phyloP scores from a whole-genome alignment of 352 stramenopile species.

The Pythium aristosporum region DNA sequence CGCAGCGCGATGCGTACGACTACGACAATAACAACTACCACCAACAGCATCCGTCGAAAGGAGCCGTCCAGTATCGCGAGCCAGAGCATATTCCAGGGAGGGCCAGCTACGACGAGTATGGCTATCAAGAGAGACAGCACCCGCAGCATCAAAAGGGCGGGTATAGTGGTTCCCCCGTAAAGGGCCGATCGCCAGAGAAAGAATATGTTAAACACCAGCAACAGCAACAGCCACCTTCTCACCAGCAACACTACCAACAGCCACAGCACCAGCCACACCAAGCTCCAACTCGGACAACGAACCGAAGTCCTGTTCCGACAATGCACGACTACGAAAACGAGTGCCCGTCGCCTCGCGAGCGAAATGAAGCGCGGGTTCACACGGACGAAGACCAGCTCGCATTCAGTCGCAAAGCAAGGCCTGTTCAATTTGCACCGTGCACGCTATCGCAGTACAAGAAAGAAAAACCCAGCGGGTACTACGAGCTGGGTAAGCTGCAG shows the following conservation, averaged over 20 bases:
- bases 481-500: slow-evolving; percentile 88
- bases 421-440: slow-evolving; percentile 80
- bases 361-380: slow-evolving; percentile 58
- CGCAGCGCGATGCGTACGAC: slow-evolving; percentile 31
- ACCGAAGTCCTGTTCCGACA: slow-evolving; percentile 19
- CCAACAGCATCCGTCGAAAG: slow-evolving; percentile 8
- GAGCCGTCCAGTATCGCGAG: slow-evolving; percentile 19
- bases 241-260: slow-evolving; percentile 12
- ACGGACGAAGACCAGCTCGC: slow-evolving; percentile 70
- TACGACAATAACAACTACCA: slow-evolving; percentile 37
- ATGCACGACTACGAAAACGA: slow-evolving; percentile 28
- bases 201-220: slow-evolving; percentile 10
- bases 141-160: slow-evolving; percentile 6
- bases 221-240: slow-evolving; percentile 2
- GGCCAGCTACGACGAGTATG: slow-evolving; percentile 36
- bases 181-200: slow-evolving; percentile 21
- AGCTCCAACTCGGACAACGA: slow-evolving; percentile 14
- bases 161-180: slow-evolving; percentile 14
- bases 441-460: slow-evolving; percentile 88
- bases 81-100: slow-evolving; percentile 33
- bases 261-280: slow-evolving; percentile 11
- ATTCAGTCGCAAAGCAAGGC: slow-evolving; percentile 71
- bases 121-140: slow-evolving; percentile 10
- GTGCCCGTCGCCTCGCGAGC: slow-evolving; percentile 44
- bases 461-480: slow-evolving; percentile 80